Evolutionary conservation across 2,329 filamentous ascomycete genomes (phyloP).

Genomic region (Talaromyces piceae): DNA sequence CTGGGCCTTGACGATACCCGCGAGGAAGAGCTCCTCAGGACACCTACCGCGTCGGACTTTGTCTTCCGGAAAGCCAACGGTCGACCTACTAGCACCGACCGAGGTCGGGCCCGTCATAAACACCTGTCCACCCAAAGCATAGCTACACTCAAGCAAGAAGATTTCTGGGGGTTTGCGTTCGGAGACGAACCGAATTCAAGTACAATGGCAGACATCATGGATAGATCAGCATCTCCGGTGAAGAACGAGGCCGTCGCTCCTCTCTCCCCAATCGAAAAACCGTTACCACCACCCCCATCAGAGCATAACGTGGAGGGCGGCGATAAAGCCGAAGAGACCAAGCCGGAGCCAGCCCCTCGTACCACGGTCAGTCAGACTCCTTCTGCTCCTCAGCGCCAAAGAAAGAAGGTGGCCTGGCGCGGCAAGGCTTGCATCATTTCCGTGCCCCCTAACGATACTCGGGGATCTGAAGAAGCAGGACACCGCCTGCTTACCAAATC

Average conservation of each 20-base stretch:
- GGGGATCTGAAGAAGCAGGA: constrained; percentile 44
- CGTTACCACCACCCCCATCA: constrained; percentile 31
- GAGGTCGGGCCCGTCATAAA: constrained; percentile 22
- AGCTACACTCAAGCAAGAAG: constrained; percentile 37
- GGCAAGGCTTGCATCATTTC: constrained; percentile 67
- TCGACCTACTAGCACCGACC: constrained; percentile 10
- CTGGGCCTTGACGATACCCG: constrained; percentile 32
- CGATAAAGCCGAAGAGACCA: neutral
- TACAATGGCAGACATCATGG: constrained; percentile 26
- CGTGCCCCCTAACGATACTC: constrained; percentile 59
- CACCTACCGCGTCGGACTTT: constrained; percentile 33
- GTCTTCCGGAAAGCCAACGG: constrained; percentile 21
- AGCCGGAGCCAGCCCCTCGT: constrained; percentile 9
- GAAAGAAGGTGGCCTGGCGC: constrained; percentile 67
- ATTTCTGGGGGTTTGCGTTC: constrained; percentile 40
- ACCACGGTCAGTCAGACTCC: constrained; percentile 15
- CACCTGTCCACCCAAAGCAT: constrained; percentile 31
- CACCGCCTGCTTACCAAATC: constrained; percentile 30
- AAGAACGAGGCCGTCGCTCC: constrained; percentile 13
- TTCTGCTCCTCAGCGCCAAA: constrained; percentile 36
- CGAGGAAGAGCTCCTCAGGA: constrained; percentile 33
- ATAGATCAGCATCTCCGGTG: constrained; percentile 12
- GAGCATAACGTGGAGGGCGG: constrained; percentile 8
- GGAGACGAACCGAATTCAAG: constrained; percentile 29
- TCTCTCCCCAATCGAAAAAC: constrained; percentile 30